A percentile compares a stretch with the other conserved stretches of the same genome.
These are phyloP conservation scores for Dryas octopetala DNA, from an alignment of 306 rosid genomes.

Conservation along the genomic window DNA sequence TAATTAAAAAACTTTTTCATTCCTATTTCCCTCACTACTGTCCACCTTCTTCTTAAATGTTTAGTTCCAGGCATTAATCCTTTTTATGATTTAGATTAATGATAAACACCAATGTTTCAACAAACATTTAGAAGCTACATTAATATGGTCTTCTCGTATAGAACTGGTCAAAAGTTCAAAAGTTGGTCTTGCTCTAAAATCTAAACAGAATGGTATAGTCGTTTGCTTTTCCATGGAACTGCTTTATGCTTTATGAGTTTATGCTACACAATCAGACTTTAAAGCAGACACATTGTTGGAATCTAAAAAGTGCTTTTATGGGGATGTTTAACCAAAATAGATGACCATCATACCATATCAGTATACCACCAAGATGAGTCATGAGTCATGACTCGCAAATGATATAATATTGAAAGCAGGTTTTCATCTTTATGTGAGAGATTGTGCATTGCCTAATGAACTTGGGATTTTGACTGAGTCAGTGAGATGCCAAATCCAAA, in stretches of 20 bases:
- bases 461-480: not conserved
- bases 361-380: too few relatives aligned
- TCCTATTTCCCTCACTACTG: too few relatives aligned
- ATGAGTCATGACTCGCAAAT: not conserved
- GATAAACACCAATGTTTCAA: too few relatives aligned
- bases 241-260: not conserved
- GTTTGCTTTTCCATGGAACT: conserved; percentile 9
- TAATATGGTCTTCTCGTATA: not conserved
- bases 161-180: conserved; percentile 18
- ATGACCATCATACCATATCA: too few relatives aligned
- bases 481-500: conserved; percentile 22
- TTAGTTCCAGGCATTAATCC: too few relatives aligned
- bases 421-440: not conserved
- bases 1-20: too few relatives aligned
- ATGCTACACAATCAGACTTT: not conserved
- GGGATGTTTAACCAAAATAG: not conserved
- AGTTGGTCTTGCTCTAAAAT: not conserved
- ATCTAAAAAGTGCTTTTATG: too few relatives aligned
- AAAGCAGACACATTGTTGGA: too few relatives aligned
- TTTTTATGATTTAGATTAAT: too few relatives aligned
- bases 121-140: too few relatives aligned
- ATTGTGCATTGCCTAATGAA: not conserved
- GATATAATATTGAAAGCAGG: not conserved
- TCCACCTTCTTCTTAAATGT: too few relatives aligned
- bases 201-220: not conserved